phyloP scores from a whole-genome alignment of 371 early-diverging fungal species.

The Mucor racemosus region DNA sequence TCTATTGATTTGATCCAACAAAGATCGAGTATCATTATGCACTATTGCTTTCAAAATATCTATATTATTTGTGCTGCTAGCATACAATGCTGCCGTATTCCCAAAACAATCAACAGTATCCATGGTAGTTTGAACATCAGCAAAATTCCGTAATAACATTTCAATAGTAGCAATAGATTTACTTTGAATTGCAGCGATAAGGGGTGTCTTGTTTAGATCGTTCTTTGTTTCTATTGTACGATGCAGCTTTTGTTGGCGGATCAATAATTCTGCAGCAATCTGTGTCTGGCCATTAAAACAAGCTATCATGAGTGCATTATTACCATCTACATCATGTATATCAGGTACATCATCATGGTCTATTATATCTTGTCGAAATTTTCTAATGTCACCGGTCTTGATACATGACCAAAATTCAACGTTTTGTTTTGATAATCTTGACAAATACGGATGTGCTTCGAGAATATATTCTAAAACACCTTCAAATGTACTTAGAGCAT shows the following conservation, averaged over 20 bases:
- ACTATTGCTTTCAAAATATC: slow-evolving; percentile 13
- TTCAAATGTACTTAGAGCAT: slow-evolving; percentile 60
- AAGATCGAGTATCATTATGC: neutral
- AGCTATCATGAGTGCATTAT: slow-evolving; percentile 51
- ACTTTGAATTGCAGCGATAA: slow-evolving; percentile 46
- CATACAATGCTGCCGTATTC: slow-evolving; percentile 46
- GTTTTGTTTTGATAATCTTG: slow-evolving; percentile 40
- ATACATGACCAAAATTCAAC: slow-evolving; percentile 42
- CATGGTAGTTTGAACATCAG: slow-evolving; percentile 15
- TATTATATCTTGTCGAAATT: neutral
- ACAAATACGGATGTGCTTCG: slow-evolving; percentile 37
- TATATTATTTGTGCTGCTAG: slow-evolving; percentile 10
- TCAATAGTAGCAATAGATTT: slow-evolving; percentile 34
- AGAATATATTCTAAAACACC: slow-evolving; percentile 56
- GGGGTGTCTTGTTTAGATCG: slow-evolving; percentile 44
- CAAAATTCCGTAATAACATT: slow-evolving; percentile 24
- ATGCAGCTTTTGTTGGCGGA: slow-evolving; percentile 4
- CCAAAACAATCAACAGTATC: slow-evolving; percentile 43
- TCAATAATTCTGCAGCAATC: slow-evolving; percentile 37
- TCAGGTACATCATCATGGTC: slow-evolving; percentile 17
- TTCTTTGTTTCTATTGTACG: slow-evolving; percentile 24
- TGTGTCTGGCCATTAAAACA: slow-evolving; percentile 40
- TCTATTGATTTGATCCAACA: slow-evolving; percentile 9
- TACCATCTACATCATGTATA: slow-evolving; percentile 48
- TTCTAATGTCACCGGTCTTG: slow-evolving; percentile 15